Conservation (phyloP, 805 yeast species). For the Wickerhamomyces queroliae region DNA sequence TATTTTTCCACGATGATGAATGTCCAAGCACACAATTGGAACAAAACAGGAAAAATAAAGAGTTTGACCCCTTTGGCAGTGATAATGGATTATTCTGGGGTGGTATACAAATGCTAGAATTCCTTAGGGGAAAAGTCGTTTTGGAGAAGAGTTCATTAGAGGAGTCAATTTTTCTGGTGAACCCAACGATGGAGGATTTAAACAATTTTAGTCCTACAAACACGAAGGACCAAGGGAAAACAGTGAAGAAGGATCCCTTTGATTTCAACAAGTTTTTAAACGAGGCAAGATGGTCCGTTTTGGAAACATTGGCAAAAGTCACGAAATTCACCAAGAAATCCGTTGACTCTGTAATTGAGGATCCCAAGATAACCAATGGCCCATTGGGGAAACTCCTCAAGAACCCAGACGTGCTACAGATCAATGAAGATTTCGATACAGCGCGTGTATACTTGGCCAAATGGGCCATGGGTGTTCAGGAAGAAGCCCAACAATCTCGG, state of each 20-base stretch:
- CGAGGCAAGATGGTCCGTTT: slow-evolving; percentile 78
- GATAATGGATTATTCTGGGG: slow-evolving; percentile 77
- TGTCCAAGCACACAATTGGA: slow-evolving; percentile 66
- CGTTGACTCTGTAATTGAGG: slow-evolving; percentile 54
- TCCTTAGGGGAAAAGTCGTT: slow-evolving; percentile 48
- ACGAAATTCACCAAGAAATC: slow-evolving; percentile 51
- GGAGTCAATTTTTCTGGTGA: slow-evolving; percentile 64
- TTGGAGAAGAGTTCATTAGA: slow-evolving; percentile 69
- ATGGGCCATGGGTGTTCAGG: slow-evolving; percentile 94
- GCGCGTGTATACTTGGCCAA: slow-evolving; percentile 90
- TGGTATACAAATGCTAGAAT: slow-evolving; percentile 67
- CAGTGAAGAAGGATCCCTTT: slow-evolving; percentile 1
- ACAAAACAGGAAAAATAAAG: slow-evolving; percentile 51
- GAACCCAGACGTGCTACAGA: slow-evolving; percentile 73
- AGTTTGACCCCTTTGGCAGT: slow-evolving; percentile 69
- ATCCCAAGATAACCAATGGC: slow-evolving; percentile 53
- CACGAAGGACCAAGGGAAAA: slow-evolving; percentile 16
- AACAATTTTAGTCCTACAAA: slow-evolving; percentile 28
- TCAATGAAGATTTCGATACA: slow-evolving; percentile 88
- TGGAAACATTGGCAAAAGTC: slow-evolving; percentile 79
- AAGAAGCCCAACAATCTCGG: slow-evolving; percentile 68
- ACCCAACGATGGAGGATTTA: slow-evolving; percentile 56
- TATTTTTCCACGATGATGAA: slow-evolving; percentile 91
- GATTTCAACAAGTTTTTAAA: slow-evolving; percentile 45
- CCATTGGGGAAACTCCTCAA: slow-evolving; percentile 50